Evolutionary conservation across 2,329 filamentous ascomycete species (phyloP).

Genomic region (Exophiala viscosa): DNA sequence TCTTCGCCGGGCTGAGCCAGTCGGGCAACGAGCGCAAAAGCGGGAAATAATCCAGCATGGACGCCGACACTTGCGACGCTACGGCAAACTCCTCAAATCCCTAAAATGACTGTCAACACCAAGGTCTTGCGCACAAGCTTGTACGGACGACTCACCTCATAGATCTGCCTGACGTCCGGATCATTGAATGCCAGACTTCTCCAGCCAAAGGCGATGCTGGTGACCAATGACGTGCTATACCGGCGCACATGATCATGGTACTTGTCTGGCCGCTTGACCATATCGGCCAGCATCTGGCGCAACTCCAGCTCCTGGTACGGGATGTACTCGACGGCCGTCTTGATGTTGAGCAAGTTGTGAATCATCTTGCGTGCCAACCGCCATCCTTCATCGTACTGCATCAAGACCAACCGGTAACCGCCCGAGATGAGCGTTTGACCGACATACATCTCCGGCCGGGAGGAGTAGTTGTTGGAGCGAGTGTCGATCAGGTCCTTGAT

Average conservation of each 20-base stretch:
- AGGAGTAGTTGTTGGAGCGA: neutral
- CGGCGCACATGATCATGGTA: conserved; percentile 5
- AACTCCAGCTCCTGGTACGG: conserved; percentile 7
- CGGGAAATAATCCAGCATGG: neutral
- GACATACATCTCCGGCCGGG: neutral
- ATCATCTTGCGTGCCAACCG: conserved; percentile 2
- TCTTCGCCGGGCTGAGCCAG: conserved; percentile 5
- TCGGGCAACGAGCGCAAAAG: neutral
- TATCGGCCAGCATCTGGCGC: conserved; percentile 1
- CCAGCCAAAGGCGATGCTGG: neutral
- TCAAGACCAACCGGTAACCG: conserved; percentile 10
- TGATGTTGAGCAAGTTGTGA: conserved; percentile 5
- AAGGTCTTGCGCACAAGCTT: neutral
- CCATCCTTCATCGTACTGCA: conserved; percentile 8
- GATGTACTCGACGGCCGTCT: conserved; percentile 1
- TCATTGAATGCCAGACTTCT: neutral
- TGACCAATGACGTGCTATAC: conserved; percentile 2
- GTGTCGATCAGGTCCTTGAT: neutral
- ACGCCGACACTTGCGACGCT: neutral
- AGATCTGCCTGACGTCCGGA: conserved; percentile 4
- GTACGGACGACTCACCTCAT: neutral
- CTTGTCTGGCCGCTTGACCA: conserved; percentile 1
- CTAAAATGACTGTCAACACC: neutral
- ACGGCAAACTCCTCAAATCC: neutral
- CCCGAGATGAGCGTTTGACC: neutral